A percentile compares a stretch with the other conserved stretches of the same genome.
These are phyloP conservation scores for Elaeis guineensis DNA, from an alignment of 176 grass and related monocot species.

Conservation along the genomic window DNA sequence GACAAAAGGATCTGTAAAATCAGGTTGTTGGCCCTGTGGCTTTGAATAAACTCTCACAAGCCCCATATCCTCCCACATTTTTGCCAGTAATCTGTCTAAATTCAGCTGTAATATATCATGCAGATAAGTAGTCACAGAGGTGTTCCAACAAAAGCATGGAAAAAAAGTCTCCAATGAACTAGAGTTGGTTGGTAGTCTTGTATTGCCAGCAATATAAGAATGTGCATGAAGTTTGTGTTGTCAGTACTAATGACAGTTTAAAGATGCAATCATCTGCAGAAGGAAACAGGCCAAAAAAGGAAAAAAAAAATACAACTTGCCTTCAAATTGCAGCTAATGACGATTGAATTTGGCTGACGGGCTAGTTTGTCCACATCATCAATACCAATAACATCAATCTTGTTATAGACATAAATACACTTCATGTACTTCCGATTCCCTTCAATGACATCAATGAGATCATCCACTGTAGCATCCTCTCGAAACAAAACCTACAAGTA, in stretches of 20 bases:
- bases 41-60: conserved; percentile 96
- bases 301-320: conserved; percentile 23
- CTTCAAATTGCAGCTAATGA: conserved; percentile 99
- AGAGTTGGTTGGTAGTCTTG: no score
- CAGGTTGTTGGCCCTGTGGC: conserved; percentile 92
- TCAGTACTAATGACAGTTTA: no score
- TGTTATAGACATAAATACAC: conserved; percentile 99
- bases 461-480: conserved; percentile 97
- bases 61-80: conserved; percentile 99
- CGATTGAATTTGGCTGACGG: conserved; percentile 92
- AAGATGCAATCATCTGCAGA: no score
- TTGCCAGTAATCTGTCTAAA: conserved; percentile 86
- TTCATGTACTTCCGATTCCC: conserved; percentile 98
- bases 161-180: neutral
- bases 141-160: neutral
- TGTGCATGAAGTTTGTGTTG: no score
- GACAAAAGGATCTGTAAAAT: conserved; percentile 89
- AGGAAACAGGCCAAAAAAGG: neutral
- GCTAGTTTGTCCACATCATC: conserved; percentile 93
- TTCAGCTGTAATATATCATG: conserved; percentile 54
- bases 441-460: conserved; percentile 95
- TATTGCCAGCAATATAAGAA: no score
- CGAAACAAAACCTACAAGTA: conserved; percentile 79
- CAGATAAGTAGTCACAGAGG: neutral
- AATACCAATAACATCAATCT: conserved; percentile 98